Percentiles rank a stretch among this genome's conserved stretches.
phyloP scores from a whole-genome alignment of 208 protist species.

The Acanthamoeba royreba region DNA sequence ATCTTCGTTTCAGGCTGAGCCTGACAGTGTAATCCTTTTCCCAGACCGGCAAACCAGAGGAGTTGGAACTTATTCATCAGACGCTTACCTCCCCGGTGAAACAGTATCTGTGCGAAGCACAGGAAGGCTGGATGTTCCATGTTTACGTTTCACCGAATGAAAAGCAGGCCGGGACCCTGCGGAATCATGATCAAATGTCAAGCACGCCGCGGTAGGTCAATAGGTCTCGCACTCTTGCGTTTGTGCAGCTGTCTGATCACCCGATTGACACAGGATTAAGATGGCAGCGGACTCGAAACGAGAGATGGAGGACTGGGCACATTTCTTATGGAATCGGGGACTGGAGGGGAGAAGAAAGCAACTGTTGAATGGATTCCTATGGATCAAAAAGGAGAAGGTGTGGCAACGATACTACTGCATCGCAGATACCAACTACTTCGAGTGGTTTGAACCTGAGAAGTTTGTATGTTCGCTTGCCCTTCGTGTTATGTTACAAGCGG shows the following conservation, averaged over 20 bases:
- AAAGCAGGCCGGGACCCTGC: background rate
- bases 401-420: conserved; percentile 33
- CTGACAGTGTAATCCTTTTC: background rate
- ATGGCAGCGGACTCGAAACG: background rate
- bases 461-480: background rate
- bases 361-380: conserved; percentile 17
- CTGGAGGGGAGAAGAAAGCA: background rate
- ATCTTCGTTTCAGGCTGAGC: background rate
- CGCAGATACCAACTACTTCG: background rate
- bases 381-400: background rate
- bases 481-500: too few species aligned
- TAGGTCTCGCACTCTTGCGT: background rate
- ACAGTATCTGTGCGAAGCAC: background rate
- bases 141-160: background rate
- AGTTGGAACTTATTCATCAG: background rate
- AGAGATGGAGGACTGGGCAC: background rate
- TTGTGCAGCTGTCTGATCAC: background rate
- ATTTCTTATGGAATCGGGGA: background rate
- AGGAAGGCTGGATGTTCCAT: conserved; percentile 15
- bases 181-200: background rate
- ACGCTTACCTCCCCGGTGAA: background rate
- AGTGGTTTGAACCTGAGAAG: conserved; percentile 2
- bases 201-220: background rate
- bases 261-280: background rate
- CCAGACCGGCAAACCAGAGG: background rate